Evolutionary conservation across 2,329 filamentous ascomycete genomes (phyloP).

Genomic region (Aschersonia sp.): DNA sequence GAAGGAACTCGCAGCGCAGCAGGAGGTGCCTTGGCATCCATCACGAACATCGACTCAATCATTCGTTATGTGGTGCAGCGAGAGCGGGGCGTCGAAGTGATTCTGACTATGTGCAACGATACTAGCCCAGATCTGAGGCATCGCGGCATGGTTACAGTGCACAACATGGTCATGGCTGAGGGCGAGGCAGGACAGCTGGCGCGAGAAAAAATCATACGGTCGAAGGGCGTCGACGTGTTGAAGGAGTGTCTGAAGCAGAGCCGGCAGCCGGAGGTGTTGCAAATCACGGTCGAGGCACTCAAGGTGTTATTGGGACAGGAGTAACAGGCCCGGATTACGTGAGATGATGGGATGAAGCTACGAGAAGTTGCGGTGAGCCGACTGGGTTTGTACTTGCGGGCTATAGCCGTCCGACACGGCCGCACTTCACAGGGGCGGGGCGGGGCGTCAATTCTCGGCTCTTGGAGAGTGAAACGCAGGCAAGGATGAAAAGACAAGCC

Average conservation of each 20-base stretch:
- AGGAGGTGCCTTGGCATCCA: conserved; percentile 72
- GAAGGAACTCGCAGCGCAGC: conserved; percentile 66
- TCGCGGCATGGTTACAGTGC: conserved; percentile 60
- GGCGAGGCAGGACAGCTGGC: conserved; percentile 50
- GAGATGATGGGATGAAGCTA: not conserved
- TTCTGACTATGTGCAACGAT: conserved; percentile 71
- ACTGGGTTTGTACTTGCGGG: too few relatives aligned
- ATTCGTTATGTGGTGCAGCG: conserved; percentile 57
- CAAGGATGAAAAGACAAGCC: too few relatives aligned
- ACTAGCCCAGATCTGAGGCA: conserved; percentile 53
- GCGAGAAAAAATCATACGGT: conserved; percentile 42
- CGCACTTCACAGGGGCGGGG: too few relatives aligned
- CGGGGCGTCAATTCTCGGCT: too few relatives aligned
- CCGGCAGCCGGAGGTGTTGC: conserved; percentile 53
- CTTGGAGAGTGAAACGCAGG: too few relatives aligned
- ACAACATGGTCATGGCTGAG: conserved; percentile 56
- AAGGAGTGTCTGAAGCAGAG: conserved; percentile 57
- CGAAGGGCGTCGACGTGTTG: conserved; percentile 51
- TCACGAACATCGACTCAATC: conserved; percentile 66
- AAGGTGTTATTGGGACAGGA: conserved; percentile 45
- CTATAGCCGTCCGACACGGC: too few relatives aligned
- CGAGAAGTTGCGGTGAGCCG: too few relatives aligned
- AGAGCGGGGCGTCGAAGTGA: conserved; percentile 57
- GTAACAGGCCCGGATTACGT: not conserved
- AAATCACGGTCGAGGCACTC: conserved; percentile 56